Percentiles rank a stretch among this genome's conserved stretches.
Evolutionary conservation across 129 eudicot species (phyloP).

Genomic region (Scalesia atractyloides): DNA sequence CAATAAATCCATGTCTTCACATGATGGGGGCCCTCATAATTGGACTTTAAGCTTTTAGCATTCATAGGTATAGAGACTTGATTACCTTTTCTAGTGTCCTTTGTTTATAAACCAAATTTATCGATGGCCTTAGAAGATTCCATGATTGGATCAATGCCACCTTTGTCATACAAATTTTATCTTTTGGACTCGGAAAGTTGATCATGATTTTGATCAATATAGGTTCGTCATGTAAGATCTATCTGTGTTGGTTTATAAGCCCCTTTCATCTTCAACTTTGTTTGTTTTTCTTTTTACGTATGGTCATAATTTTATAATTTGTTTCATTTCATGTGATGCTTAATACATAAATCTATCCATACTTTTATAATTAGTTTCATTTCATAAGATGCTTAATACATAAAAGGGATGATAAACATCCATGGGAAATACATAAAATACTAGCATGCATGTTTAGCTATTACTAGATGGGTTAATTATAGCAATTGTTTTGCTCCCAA

Average conservation of each 20-base stretch:
- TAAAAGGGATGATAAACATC: background rate
- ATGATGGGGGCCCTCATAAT: background rate
- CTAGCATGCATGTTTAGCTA: background rate
- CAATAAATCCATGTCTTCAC: background rate
- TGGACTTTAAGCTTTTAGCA: slow-evolving; percentile 2
- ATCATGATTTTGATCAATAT: too few species aligned
- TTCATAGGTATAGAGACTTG: background rate
- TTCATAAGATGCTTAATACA: too few species aligned
- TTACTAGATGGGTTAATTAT: too few species aligned
- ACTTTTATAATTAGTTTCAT: too few species aligned
- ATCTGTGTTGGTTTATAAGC: too few species aligned
- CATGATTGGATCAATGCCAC: background rate
- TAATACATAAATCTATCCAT: background rate
- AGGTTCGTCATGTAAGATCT: too few species aligned
- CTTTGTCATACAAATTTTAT: background rate
- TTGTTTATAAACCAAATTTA: background rate
- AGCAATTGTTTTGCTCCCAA: background rate
- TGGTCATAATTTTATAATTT: background rate
- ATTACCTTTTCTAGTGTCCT: background rate
- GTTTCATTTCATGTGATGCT: background rate
- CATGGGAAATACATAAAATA: background rate
- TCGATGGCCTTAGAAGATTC: background rate
- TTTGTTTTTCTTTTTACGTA: too few species aligned
- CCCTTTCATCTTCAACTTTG: too few species aligned
- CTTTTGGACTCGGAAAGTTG: too few species aligned